Evolutionary conservation across 208 protist species (phyloP).

Genomic region (Balamuthia mandrillaris): DNA sequence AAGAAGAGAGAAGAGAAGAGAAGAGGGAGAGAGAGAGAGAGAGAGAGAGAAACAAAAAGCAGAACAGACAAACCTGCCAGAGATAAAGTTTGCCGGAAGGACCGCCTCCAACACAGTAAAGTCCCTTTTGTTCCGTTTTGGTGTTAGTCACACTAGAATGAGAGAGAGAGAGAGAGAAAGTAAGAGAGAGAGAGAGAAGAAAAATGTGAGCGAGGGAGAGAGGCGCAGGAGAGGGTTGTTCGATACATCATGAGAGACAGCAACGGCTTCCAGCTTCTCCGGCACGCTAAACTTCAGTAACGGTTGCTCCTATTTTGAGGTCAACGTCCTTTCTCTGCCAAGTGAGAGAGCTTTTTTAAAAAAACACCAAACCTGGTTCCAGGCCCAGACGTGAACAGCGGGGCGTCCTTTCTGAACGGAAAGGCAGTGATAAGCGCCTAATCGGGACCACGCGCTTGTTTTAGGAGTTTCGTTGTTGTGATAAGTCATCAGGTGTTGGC

Average conservation of each 20-base stretch:
- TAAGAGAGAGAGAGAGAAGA: not conserved
- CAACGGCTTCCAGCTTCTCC: not conserved
- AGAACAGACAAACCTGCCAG: not conserved
- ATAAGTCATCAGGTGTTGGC: not conserved
- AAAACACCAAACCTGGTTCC: not conserved
- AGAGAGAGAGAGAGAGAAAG: not conserved
- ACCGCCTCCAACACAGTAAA: slow-evolving; percentile 5
- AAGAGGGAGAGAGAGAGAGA: not conserved
- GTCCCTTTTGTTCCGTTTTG: not conserved
- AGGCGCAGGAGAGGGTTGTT: not conserved
- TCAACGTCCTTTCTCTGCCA: not conserved
- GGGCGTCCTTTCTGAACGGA: not conserved
- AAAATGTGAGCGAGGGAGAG: no score
- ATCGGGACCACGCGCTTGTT: not conserved
- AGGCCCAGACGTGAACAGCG: slow-evolving; percentile 27
- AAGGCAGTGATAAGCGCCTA: not conserved
- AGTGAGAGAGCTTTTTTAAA: not conserved
- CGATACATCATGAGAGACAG: slow-evolving; percentile 16
- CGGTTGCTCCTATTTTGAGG: not conserved
- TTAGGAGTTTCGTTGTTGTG: not conserved
- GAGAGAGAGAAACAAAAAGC: not conserved
- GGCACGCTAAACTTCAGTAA: slow-evolving; percentile 16
- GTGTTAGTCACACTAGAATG: not conserved
- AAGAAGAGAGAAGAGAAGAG: not conserved
- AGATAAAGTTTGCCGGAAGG: slow-evolving; percentile 21